Evolutionary conservation across 2,329 filamentous ascomycete species (phyloP).

Genomic region (Pyrenochaeta sp.): DNA sequence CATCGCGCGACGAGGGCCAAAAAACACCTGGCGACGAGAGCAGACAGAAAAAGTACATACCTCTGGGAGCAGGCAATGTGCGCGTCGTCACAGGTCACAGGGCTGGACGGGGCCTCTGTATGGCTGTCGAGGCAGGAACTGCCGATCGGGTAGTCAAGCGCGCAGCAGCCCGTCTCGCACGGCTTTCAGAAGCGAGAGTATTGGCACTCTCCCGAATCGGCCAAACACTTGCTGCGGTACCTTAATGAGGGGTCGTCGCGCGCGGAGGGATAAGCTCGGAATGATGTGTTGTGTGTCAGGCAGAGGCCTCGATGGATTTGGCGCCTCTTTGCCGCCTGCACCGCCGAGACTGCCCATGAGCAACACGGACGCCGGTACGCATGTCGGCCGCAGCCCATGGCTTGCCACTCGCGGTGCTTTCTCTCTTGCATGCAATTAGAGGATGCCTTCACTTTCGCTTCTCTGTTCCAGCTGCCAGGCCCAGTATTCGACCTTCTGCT

Average conservation of each 20-base stretch:
- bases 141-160: conserved; percentile 43
- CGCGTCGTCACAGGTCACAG: conserved; percentile 49
- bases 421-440: no score
- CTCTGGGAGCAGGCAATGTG: conserved; percentile 47
- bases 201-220: conserved; percentile 42
- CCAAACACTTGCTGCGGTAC: conserved; percentile 30
- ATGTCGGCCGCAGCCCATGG: conserved; percentile 2
- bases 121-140: conserved; percentile 45
- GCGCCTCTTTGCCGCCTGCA: conserved; percentile 21
- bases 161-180: conserved; percentile 35
- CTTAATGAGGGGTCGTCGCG: conserved; percentile 41
- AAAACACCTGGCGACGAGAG: conserved; percentile 1
- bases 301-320: conserved; percentile 25
- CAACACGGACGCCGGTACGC: conserved; percentile 5
- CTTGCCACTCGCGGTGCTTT: conserved; percentile 3
- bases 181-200: conserved; percentile 39
- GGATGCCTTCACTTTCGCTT: no score
- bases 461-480: no score
- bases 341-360: conserved; percentile 25
- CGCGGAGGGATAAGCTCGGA: conserved; percentile 48
- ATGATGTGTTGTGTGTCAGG: conserved; percentile 44
- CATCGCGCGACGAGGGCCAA: conserved; percentile 7
- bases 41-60: conserved; percentile 40
- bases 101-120: conserved; percentile 46
- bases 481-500: conserved; percentile 6